phyloP scores from a whole-genome alignment of 345 rosid genomes.

The Hibiscus mutabilis region DNA sequence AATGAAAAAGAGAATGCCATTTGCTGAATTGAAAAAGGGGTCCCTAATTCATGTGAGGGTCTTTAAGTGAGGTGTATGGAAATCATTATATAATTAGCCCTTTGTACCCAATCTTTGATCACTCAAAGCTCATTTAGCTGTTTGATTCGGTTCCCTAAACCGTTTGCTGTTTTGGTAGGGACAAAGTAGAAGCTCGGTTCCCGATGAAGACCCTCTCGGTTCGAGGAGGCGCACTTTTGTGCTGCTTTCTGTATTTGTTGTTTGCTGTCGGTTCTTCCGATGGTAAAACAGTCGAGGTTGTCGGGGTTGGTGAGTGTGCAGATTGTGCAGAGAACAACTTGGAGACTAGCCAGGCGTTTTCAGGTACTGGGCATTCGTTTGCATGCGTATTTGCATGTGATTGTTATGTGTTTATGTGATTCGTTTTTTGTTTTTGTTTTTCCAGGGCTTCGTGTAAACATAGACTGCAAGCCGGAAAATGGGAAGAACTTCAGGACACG shows the following conservation, averaged over 20 bases:
- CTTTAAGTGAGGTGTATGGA: conserved; percentile 20
- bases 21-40: conserved; percentile 9
- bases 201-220: conserved; percentile 45
- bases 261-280: conserved; percentile 28
- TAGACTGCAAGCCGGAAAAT: conserved; percentile 55
- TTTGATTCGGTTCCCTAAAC: too few relatives aligned
- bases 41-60: conserved; percentile 32
- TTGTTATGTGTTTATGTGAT: background rate
- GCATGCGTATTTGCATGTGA: background rate
- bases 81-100: conserved; percentile 4
- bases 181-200: conserved; percentile 10
- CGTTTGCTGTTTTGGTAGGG: background rate
- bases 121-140: background rate
- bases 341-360: conserved; percentile 43
- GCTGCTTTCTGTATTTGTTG: conserved; percentile 34
- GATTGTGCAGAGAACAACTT: conserved; percentile 36
- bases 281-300: conserved; percentile 34
- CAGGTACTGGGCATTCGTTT: conserved; percentile 26
- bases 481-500: conserved; percentile 44
- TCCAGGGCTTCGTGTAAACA: conserved; percentile 60
- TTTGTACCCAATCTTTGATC: background rate
- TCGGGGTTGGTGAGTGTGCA: conserved; percentile 63
- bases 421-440: background rate
- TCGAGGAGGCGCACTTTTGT: conserved; percentile 31
- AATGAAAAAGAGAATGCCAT: conserved; percentile 19